Base-by-base conservation (phyloP, 2,329 filamentous ascomycete genomes). In the Arthrobotrys entomopaga region DNA sequence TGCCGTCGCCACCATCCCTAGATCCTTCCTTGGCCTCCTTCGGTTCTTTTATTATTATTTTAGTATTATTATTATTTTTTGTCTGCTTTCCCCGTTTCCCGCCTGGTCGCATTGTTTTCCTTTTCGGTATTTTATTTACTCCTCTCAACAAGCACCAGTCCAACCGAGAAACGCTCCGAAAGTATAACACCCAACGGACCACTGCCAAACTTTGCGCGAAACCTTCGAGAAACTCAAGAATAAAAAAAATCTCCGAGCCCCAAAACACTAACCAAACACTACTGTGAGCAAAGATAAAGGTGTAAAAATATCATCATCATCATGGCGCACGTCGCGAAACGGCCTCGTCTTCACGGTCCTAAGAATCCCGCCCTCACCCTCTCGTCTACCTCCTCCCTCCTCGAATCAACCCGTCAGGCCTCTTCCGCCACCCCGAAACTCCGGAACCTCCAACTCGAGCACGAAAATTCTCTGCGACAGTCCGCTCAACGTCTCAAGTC, bases 401-500 rank as follows among this genome's bases (percentile, higher is more conserved):
- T 67, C 54, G 64, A 67, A 59, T 59, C 64, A 20, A 38, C 64
- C 29, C 64, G 64, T 22, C 64, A 59, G 46, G 20, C 54, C 53
- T 19, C 64, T 38, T 29, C 64, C 20, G 26, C 64, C 48, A 53
- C 70, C 42, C 63, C 70, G 19, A 74, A 74, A 63, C 70, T 74
- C 13, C 63, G 70, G 8, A 63, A 61, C 16, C 57, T 74, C 50
- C 70, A 74, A 22, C 16, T 54, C 19, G 85, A 88, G 65, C 82
- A 92, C 15, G 84, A 88, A 52, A 83, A 86, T 73, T 88, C 86
- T 54, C 40, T 86, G 90, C 76, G 86, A 87, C 57, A 85, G 86
- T 64, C 91, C 92, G 67, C 89, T 91, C 75, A 83, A 85, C 76
- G 88, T 70, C 86, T 97, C 46, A 94, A 95, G 80, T 89, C 88